Evolutionary conservation across 176 grass and related monocot species (phyloP).

Genomic region (Pontederia crassipes): DNA sequence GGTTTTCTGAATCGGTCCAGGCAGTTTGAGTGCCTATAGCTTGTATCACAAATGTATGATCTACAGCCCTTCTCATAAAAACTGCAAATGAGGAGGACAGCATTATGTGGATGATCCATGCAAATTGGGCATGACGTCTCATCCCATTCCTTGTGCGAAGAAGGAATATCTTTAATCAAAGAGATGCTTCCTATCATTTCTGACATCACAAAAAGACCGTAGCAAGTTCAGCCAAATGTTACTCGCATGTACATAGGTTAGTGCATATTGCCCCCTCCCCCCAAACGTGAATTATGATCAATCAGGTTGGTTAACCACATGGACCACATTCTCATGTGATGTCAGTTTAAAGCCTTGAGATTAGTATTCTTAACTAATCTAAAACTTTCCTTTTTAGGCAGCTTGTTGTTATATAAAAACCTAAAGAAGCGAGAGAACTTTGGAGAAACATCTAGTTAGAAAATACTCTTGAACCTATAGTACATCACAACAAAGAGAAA

Average conservation of each 20-base stretch:
- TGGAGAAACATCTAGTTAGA: too few species aligned
- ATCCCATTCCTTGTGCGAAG: conserved; percentile 54
- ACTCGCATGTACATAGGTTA: not conserved
- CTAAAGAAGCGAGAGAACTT: too few species aligned
- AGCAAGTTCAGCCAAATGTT: not conserved
- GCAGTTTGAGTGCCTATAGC: conserved; percentile 76
- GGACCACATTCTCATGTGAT: too few species aligned
- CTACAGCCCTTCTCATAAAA: conserved; percentile 61
- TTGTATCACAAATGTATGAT: conserved; percentile 73
- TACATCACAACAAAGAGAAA: too few species aligned
- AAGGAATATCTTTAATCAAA: conserved; percentile 24
- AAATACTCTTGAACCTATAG: too few species aligned
- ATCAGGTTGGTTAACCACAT: too few species aligned
- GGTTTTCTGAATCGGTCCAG: conserved; percentile 65
- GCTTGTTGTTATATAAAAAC: too few species aligned
- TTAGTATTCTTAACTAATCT: too few species aligned
- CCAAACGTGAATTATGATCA: too few species aligned
- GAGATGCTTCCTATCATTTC: conserved; percentile 8
- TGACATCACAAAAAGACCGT: conserved; percentile 21
- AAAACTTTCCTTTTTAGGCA: too few species aligned
- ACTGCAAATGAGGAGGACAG: conserved; percentile 53
- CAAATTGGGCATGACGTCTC: conserved; percentile 62
- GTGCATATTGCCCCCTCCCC: too few species aligned
- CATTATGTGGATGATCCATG: conserved; percentile 87
- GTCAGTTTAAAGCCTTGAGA: too few species aligned